Percentiles rank a stretch among this genome's conserved stretches.
phyloP scores from a whole-genome alignment of 2,329 filamentous ascomycete species.

The Penicillium verrucosum region DNA sequence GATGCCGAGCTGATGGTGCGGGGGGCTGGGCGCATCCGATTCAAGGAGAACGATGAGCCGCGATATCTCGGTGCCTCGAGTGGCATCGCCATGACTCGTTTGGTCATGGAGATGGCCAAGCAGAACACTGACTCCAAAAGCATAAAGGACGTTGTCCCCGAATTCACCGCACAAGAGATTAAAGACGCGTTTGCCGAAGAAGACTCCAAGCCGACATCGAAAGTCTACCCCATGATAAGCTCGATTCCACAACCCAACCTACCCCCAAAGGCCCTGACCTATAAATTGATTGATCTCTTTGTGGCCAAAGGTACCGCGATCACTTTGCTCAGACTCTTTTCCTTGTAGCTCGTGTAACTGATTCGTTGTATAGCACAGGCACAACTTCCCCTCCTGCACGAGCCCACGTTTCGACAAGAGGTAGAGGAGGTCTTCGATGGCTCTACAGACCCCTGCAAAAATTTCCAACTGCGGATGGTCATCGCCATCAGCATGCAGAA shows the following conservation, averaged over 20 bases:
- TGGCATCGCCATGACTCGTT: conserved; percentile 88
- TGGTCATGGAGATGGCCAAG: conserved; percentile 96
- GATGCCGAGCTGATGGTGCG: conserved; percentile 82
- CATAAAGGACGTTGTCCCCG: conserved; percentile 87
- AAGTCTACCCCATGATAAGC: conserved; percentile 88
- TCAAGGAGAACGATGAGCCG: conserved; percentile 81
- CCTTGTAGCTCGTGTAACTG: conserved; percentile 10
- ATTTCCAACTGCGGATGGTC: conserved; percentile 86
- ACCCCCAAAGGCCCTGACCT: conserved; percentile 69
- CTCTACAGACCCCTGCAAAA: conserved; percentile 73
- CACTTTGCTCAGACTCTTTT: too few species aligned
- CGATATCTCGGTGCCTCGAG: conserved; percentile 92
- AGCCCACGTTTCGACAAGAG: conserved; percentile 71
- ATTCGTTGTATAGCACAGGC: conserved; percentile 65
- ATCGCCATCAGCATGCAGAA: conserved; percentile 94
- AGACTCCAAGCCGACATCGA: conserved; percentile 64
- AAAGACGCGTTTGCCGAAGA: conserved; percentile 67
- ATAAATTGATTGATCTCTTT: conserved; percentile 79
- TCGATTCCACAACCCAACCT: conserved; percentile 73
- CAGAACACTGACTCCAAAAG: conserved; percentile 85
- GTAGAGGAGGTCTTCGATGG: conserved; percentile 77
- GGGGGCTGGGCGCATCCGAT: conserved; percentile 77
- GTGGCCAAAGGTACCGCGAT: conserved; percentile 67
- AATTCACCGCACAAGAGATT: conserved; percentile 64
- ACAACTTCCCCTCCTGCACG: conserved; percentile 82